phyloP scores from a whole-genome alignment of 805 yeast genomes.

The Lachancea nothofagi region DNA sequence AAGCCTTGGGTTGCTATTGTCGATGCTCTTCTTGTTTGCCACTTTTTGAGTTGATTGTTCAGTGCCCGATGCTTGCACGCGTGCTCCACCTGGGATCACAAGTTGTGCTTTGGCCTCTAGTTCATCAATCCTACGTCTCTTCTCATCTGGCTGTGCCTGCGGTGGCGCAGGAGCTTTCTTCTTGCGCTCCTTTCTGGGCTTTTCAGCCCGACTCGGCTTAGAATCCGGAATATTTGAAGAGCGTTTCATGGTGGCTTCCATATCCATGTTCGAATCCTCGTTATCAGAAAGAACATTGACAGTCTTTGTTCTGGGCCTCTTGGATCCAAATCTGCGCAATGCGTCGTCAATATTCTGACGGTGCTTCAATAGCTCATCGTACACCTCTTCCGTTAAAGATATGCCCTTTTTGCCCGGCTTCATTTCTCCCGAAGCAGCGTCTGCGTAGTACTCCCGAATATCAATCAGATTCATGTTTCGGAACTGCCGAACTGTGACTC shows the following conservation, averaged over 20 bases:
- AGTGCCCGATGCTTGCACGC: too few species aligned
- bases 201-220: constrained; percentile 2
- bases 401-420: constrained; percentile 74
- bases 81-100: constrained; percentile 24
- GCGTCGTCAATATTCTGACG: constrained; percentile 35
- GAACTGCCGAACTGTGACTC: constrained; percentile 68
- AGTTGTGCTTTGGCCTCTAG: constrained; percentile 30
- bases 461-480: constrained; percentile 66
- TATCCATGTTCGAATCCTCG: constrained; percentile 9
- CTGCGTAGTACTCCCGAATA: constrained; percentile 74
- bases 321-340: constrained; percentile 33
- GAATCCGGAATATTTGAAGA: neutral
- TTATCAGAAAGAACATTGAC: constrained; percentile 27
- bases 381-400: constrained; percentile 34
- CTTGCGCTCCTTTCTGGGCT: constrained; percentile 22
- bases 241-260: neutral
- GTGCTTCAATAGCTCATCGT: constrained; percentile 33
- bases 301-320: constrained; percentile 30
- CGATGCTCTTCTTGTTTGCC: constrained; percentile 16
- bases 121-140: constrained; percentile 28
- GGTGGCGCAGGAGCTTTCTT: constrained; percentile 31
- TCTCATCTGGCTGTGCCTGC: constrained; percentile 30
- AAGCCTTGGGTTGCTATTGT: constrained; percentile 12
- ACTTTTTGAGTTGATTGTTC: too few species aligned
- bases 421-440: constrained; percentile 50